Base-by-base conservation (phyloP, 441 rosid species). In the Francoa sonchifolia region DNA sequence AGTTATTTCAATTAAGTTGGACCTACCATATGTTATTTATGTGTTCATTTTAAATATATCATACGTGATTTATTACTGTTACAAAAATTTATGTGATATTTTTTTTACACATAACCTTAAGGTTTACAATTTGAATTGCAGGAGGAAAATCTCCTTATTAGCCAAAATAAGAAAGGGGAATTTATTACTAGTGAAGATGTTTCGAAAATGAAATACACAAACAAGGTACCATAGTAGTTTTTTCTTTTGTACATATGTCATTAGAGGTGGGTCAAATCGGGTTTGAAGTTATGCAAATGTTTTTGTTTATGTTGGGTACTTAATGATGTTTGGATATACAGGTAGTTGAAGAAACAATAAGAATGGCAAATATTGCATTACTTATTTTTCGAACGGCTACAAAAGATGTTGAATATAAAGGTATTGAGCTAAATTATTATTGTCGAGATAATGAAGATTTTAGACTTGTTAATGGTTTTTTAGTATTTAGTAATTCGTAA, bases 321-420 rank as follows among this genome's bases (percentile, higher is more conserved):
- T 19, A 6, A 3, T 13, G 2, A 8, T 0, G 20, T 8, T 6
- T 15, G 6, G 15, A 4, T 16, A 2, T 9, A 4, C 49, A 68
- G 68, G 74, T 65, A 40, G 67, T 58, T 33, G 68, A 73, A 35
- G 73, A 69, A 51, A 60, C 62, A 2, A 43, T 61, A 30, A 52
- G 79, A 43, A 31, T 61, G 62, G 76, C 71, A 18, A 66, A 63
- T 12, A 0, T 69, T 25, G 19, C 65, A 0, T 34, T 50, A 5
- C 0, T 63, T 18, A 0, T 39, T 37, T 69, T 58, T 49, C 39
- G 67, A 33, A 1, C 8, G 15, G 71, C 33, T 8, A 56, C 57
- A 4, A 41, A 34, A 53, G 69, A 73, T 43, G 47, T 58, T 0
- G 61, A 66, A n/a, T 55, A 54, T 22, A 30, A 66, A 55, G 73